Base-by-base conservation (phyloP, 1,139 yeast species). In the Groenewaldozyma sp. region DNA sequence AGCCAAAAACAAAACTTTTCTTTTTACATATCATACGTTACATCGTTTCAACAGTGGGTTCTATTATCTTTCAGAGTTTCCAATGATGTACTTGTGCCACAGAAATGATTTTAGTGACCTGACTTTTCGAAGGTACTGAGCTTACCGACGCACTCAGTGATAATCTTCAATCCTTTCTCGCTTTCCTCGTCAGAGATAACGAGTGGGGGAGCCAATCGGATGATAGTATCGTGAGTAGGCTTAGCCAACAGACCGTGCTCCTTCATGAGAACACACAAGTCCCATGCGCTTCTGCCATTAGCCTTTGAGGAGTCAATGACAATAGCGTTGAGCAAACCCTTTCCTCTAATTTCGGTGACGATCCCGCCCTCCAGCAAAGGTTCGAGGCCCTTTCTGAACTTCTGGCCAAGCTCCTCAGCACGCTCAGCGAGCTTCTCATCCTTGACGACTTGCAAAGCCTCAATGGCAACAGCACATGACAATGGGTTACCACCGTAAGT, bases 401-500 rank as follows among this genome's bases (percentile, higher is more conserved):
- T 70, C 24, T 70, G 73, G 48, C 98, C 98, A 48, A 87, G 70
- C 34, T 64, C 68, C 36, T 65, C 65, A 6, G 97, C 78, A 61
- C 94, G 76, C 58, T 83, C 86, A 27, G 82, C 91, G 59, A 88
- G 73, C 29, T 79, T 73, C 66, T 88, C 97, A 55, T 88, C 94
- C 60, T 73, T 75, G 45, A 88, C 86, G 42, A 91, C 97, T 56
- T 86, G 75, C 54, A 88, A 71, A 13, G 98, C 96, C 46, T 95
- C 96, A 61, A 86, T 80, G 48, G 97, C 94, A 28, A 87, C 96
- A 46, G 87, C 77, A 53, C 95, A 86, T 26, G 95, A 88, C 59
- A 88, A 74, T 49, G 98, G 96, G 67, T 87, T 91, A 63, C 98
- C 98, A 63, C 98, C 98, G 59, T 84, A 88, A 24, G 98, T 88